These are phyloP conservation scores for Fusarium camptoceras DNA, from an alignment of 2,329 filamentous ascomycete genomes.

Conservation along the genomic window DNA sequence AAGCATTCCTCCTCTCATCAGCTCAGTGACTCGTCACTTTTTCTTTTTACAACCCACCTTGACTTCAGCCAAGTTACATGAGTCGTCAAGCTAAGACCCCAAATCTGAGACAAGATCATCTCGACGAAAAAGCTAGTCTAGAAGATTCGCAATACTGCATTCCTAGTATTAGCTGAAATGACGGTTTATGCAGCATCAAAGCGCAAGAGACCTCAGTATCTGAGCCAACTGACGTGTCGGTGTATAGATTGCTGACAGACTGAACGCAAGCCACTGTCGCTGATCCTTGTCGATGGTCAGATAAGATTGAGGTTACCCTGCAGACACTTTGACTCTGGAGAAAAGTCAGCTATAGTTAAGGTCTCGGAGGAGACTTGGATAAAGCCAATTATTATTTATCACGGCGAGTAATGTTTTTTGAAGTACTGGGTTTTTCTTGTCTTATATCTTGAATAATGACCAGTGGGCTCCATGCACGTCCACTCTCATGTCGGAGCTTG, in stretches of 20 bases:
- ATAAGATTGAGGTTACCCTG: not conserved
- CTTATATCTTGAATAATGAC: no score
- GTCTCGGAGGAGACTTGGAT: no score
- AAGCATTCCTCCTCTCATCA: not conserved
- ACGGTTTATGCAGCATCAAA: not conserved
- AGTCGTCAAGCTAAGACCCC: accelerated
- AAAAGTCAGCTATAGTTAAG: not conserved
- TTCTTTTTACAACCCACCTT: not conserved
- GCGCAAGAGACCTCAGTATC: not conserved
- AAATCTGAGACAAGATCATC: not conserved
- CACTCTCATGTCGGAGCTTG: no score
- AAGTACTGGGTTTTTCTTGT: no score
- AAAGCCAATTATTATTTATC: no score
- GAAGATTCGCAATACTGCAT: not conserved
- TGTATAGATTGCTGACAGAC: not conserved
- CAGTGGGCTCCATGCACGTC: no score
- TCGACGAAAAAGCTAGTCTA: no score
- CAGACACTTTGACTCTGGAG: accelerated
- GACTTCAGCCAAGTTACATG: not conserved
- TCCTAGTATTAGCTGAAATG: not conserved
- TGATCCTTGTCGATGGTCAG: not conserved
- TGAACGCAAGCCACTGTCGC: not conserved
- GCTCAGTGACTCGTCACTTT: not conserved
- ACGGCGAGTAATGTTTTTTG: no score
- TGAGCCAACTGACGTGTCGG: not conserved